Evolutionary conservation across 306 rosid species (phyloP), one percentile per base, ranked within the genome.

Genomic region (Hippophae tibetana): DNA sequence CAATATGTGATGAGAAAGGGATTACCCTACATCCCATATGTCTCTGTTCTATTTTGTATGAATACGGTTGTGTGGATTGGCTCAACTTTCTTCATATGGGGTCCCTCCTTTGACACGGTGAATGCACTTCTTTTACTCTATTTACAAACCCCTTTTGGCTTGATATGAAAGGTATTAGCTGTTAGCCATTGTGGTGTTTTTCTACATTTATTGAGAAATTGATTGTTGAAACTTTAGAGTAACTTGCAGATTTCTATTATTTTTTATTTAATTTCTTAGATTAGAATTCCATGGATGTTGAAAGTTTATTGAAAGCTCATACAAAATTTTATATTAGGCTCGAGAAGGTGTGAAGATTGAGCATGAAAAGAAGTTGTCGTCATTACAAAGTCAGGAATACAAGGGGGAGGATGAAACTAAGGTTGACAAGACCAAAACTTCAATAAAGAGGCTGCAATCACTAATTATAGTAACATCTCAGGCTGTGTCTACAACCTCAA

Each of bases 281-380:
- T 48, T 10, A 25, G 18, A 48, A 8, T 6, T 13, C 9, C 49
- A 45, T 61, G 65, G 56, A 57, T 58, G 46, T 52, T 61, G 13
- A 50, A 53, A 13, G 31, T 43, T 38, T 25, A n/a, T 23, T 52
- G 77, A 43, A 43, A 18, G 44, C 2, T 31, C 38, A 31, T 4
- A 4, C 38, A 1, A 31, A 31, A 31, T 31, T 62, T 69, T 71
- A 66, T 54, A 25, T 61, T 60, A 93, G 99, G 80, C 82, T 8
- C 86, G 99, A 72, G 99, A 93, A 89, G 79, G 90, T 43, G 81
- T 80, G 77, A 93, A 86, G 89, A 93, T 93, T 56, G 99, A 82
- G 54, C 95, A 84, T 64, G 95, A 86, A 52, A 88, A 84, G 85
- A 93, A 93, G 78, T 52, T 93, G 71, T 71, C 94, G 4, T 66